Base-by-base conservation (phyloP, 2,329 filamentous ascomycete genomes). In the Sclerotinia borealis region DNA sequence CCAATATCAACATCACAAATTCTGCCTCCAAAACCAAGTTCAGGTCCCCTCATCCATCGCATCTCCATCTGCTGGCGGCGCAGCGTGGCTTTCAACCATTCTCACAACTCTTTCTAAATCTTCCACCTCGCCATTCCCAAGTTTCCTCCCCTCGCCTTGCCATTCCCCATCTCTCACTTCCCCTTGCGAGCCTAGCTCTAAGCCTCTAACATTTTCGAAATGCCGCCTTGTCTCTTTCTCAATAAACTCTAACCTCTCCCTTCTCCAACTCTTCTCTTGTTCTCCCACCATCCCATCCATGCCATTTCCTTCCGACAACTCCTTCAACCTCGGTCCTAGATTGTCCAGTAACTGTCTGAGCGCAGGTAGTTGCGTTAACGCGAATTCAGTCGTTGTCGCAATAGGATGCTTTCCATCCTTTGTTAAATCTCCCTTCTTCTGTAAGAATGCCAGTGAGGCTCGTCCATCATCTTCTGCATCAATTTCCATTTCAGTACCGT, bases 301-400 rank as follows among this genome's bases (percentile, higher is more conserved):
- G 75, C 70, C 71, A 64, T 78, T 74, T 36, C 74, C 75, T 34
- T 75, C 73, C 1, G 74, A 70, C 59, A 85, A 67, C 7, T 75
- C 74, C 6, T 76, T 75, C 34, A 96, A 77, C 64, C 88, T 85
- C 0, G 90, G 86, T 66, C 87, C 80, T 41, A 96, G 78, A 15
- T 83, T 81, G 11, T 85, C 80, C 55, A 96, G 79, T 9, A 96
- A 80, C 9, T 85, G 79, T 64, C 90, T 86, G 51, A 99, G 80
- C 0, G 91, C 86, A 34, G 92, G 91, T 25, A 97, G 80, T 74
- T 98, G 93, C 2, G 89, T 90, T 25, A 96, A 81, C 0, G 91
- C 87, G 75, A 97, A 96, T 19, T 85, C 83, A 0, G 89, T 84
- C 22, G 90, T 91, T 4, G 90, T 91, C 13, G 84, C 83, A 34